Evolutionary conservation across 305 asterid genomes (phyloP).

Genomic region (Coffea humblotiana): DNA sequence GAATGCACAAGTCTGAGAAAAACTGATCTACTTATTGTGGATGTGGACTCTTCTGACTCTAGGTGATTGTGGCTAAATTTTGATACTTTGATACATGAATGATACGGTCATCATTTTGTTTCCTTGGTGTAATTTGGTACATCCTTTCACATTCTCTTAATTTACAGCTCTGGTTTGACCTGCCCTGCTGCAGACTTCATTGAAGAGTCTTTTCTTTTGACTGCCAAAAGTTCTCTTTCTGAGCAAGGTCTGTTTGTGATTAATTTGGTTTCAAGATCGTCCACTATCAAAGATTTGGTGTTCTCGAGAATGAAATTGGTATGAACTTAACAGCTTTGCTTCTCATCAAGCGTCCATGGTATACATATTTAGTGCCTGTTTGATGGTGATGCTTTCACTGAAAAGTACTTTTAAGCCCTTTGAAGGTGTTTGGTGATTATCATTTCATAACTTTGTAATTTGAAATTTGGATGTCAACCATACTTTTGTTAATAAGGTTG

Average conservation of each 20-base stretch:
- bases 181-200: constrained; percentile 84
- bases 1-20: constrained; percentile 36
- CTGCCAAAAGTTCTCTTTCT: constrained; percentile 64
- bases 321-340: constrained; percentile 22
- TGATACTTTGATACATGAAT: neutral
- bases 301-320: constrained; percentile 73
- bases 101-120: neutral
- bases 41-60: constrained; percentile 88
- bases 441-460: too few species aligned
- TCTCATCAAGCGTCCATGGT: neutral
- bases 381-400: neutral
- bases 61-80: constrained; percentile 43
- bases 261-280: constrained; percentile 86
- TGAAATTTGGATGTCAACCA: too few species aligned
- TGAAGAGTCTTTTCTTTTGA: constrained; percentile 70
- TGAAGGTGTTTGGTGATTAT: neutral
- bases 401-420: too few species aligned
- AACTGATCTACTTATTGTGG: constrained; percentile 73
- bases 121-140: constrained; percentile 10
- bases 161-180: constrained; percentile 81
- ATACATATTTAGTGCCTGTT: neutral
- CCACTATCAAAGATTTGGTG: constrained; percentile 52
- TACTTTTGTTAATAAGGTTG: too few species aligned
- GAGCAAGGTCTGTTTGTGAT: constrained; percentile 76
- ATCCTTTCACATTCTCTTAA: constrained; percentile 12